Conservation (phyloP, 495 filamentous ascomycete genomes). For the Aspergillus affinis region DNA sequence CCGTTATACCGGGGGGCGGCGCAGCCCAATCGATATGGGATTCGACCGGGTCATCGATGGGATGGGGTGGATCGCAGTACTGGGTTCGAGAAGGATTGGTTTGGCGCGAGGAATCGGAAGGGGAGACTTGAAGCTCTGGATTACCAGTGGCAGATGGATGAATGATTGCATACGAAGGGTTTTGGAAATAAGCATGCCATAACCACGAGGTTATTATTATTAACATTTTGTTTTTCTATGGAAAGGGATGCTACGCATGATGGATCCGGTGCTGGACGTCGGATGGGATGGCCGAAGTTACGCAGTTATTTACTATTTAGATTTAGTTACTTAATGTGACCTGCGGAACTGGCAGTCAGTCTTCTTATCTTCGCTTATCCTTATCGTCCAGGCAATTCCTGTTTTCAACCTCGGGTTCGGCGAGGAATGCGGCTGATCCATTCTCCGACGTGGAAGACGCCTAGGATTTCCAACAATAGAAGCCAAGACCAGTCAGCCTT, state of each 20-base stretch:
- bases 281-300: slow-evolving; percentile 1
- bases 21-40: slow-evolving; percentile 91
- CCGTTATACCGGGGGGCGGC: slow-evolving; percentile 78
- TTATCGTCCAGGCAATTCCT: background rate
- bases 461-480: background rate
- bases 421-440: background rate
- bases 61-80: slow-evolving; percentile 95
- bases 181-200: background rate
- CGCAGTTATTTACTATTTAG: background rate
- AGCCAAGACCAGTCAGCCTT: background rate
- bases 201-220: background rate
- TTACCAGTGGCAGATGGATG: slow-evolving; percentile 96
- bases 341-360: background rate
- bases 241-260: background rate
- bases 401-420: background rate
- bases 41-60: slow-evolving; percentile 89
- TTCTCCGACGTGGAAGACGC: background rate
- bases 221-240: background rate
- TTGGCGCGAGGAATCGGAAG: slow-evolving; percentile 77
- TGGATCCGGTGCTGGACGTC: slow-evolving; percentile 25
- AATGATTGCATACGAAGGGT: slow-evolving; percentile 37
- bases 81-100: slow-evolving; percentile 94
- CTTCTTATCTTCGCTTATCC: background rate
- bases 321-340: background rate
- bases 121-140: slow-evolving; percentile 74